Percentiles rank a stretch among this genome's conserved stretches.
These are phyloP conservation scores for Phaeotremella skinneri DNA, from an alignment of 768 basidiomycete species.

Conservation along the genomic window DNA sequence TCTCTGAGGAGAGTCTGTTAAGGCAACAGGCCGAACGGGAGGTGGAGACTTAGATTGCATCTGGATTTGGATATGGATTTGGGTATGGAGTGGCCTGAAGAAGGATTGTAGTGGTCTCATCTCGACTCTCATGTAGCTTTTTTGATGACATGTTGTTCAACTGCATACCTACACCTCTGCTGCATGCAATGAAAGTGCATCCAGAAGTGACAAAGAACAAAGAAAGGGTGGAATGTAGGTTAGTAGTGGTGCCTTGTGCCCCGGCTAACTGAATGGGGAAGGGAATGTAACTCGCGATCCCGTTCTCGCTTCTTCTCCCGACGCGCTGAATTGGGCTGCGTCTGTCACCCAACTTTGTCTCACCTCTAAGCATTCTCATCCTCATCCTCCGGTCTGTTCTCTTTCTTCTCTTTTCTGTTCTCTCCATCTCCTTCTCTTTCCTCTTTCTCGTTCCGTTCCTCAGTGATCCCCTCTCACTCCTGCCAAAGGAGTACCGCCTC, in stretches of 20 bases:
- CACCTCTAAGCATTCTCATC: background rate
- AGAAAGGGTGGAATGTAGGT: no score
- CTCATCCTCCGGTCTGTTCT: background rate
- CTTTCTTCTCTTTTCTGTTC: background rate
- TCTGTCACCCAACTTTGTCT: background rate
- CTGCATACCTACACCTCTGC: no score
- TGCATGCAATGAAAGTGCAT: no score
- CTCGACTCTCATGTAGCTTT: background rate
- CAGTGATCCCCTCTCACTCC: no score
- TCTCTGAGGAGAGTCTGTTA: slow-evolving; percentile 1
- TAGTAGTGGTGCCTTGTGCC: no score
- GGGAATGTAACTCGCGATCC: no score
- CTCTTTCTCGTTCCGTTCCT: no score
- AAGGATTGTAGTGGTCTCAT: background rate
- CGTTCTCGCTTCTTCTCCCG: background rate
- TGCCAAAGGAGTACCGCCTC: no score
- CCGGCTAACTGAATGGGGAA: no score
- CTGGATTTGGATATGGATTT: background rate
- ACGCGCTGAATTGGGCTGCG: background rate
- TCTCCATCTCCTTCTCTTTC: background rate
- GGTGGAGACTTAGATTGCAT: background rate
- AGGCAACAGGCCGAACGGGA: no score
- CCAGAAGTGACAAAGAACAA: no score
- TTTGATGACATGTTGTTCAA: background rate
- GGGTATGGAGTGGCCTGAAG: background rate